A percentile compares a stretch with the other conserved stretches of the same genome.
phyloP scores from a whole-genome alignment of 129 eudicot species.

The Pittosporum tobira region DNA sequence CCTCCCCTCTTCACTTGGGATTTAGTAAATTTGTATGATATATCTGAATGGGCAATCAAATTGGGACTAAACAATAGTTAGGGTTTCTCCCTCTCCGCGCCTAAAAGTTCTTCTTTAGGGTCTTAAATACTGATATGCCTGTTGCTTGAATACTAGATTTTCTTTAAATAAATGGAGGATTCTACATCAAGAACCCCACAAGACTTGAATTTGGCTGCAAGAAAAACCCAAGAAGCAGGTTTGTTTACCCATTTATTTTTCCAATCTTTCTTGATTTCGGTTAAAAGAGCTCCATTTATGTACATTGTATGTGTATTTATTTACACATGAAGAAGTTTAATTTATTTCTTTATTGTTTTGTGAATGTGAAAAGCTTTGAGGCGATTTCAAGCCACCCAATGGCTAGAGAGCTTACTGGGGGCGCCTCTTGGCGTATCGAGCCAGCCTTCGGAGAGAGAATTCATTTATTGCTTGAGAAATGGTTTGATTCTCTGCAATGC shows the following conservation, averaged over 20 bases:
- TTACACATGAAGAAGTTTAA: too few species aligned
- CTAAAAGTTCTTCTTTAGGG: too few species aligned
- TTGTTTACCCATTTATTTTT: too few species aligned
- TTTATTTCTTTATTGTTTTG: too few species aligned
- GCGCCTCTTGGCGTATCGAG: conserved; percentile 55
- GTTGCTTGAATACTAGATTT: too few species aligned
- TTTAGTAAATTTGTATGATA: too few species aligned
- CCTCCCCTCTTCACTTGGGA: not conserved
- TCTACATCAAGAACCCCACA: conserved; percentile 31
- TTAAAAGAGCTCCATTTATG: too few species aligned
- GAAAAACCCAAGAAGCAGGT: conserved; percentile 96
- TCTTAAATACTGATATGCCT: too few species aligned
- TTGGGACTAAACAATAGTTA: too few species aligned
- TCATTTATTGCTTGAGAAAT: conserved; percentile 85
- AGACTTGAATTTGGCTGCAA: conserved; percentile 69
- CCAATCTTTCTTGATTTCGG: too few species aligned
- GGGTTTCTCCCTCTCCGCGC: not conserved
- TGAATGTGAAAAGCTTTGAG: conserved; percentile 59
- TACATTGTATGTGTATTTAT: too few species aligned
- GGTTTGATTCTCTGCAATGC: conserved; percentile 81
- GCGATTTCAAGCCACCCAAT: conserved; percentile 68
- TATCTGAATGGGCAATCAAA: too few species aligned
- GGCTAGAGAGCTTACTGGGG: conserved; percentile 85
- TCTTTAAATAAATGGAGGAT: conserved; percentile 53
- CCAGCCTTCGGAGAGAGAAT: conserved; percentile 65